phyloP scores from a whole-genome alignment of 1,284 basidiomycete species.

The Ustilago sp. region DNA sequence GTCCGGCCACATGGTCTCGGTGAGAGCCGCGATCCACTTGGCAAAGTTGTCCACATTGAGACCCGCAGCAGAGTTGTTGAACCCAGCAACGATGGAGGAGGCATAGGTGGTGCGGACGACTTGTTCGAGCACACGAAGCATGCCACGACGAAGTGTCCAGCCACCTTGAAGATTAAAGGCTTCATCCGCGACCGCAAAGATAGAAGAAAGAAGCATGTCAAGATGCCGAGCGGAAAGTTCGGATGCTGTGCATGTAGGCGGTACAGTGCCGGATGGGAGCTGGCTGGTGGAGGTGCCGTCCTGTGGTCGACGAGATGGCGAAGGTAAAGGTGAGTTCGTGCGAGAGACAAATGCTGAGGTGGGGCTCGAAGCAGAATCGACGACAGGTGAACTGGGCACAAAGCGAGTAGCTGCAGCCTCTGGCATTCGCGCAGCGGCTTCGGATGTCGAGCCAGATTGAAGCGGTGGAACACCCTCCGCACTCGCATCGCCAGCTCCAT shows the following conservation, averaged over 20 bases:
- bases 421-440: slow-evolving; percentile 11
- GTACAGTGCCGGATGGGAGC: neutral
- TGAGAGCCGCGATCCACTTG: slow-evolving; percentile 54
- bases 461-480: slow-evolving; percentile 5
- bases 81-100: slow-evolving; percentile 56
- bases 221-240: slow-evolving; percentile 57
- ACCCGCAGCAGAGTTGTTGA: slow-evolving; percentile 59
- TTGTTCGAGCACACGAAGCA: slow-evolving; percentile 68
- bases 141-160: slow-evolving; percentile 68
- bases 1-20: slow-evolving; percentile 64
- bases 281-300: neutral
- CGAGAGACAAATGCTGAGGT: slow-evolving; percentile 43
- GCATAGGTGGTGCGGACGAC: slow-evolving; percentile 67
- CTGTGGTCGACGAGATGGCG: slow-evolving; percentile 24
- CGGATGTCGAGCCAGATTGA: slow-evolving; percentile 4
- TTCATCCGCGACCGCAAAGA: slow-evolving; percentile 69
- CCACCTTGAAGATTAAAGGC: slow-evolving; percentile 68
- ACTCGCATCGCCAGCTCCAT: neutral
- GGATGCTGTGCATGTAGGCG: neutral
- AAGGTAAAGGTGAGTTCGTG: slow-evolving; percentile 37
- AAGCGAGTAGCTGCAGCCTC: slow-evolving; percentile 10
- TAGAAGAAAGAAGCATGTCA: slow-evolving; percentile 66
- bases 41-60: slow-evolving; percentile 58
- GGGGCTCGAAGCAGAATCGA: slow-evolving; percentile 25
- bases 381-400: slow-evolving; percentile 14